These are phyloP conservation scores for Simplicillium aogashimaense DNA, from an alignment of 2,329 filamentous ascomycete species.

Conservation along the genomic window DNA sequence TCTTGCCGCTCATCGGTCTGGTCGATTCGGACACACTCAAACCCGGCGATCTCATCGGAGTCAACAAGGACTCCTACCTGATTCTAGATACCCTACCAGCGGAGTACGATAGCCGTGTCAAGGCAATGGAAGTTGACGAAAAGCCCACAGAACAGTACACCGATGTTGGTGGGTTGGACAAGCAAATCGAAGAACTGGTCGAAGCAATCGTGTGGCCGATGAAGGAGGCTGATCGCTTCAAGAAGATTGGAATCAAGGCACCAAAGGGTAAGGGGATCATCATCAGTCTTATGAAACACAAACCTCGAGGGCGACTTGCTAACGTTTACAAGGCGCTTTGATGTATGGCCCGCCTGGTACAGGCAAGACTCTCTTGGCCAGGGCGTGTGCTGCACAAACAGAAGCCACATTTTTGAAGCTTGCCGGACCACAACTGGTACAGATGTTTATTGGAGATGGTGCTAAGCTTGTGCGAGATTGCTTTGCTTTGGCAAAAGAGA, in stretches of 20 bases:
- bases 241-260: constrained; percentile 99
- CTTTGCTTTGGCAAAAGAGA: constrained; percentile 96
- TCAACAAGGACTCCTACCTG: constrained; percentile 98
- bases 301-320: constrained; percentile 41
- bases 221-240: constrained; percentile 98
- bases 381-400: constrained; percentile 94
- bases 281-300: constrained; percentile 87
- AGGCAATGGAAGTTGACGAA: constrained; percentile 99
- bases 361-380: constrained; percentile 82
- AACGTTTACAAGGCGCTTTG: constrained; percentile 58
- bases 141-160: constrained; percentile 99
- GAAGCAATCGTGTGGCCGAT: constrained; percentile 99
- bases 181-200: constrained; percentile 97
- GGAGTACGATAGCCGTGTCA: constrained; percentile 97
- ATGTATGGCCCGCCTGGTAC: constrained; percentile 96
- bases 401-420: constrained; percentile 98
- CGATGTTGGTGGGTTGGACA: constrained; percentile 93
- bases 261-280: constrained; percentile 77
- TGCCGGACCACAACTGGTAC: constrained; percentile 91
- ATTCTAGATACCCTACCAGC: constrained; percentile 93
- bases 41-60: constrained; percentile 91
- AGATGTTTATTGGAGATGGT: constrained; percentile 99
- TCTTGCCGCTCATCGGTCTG: constrained; percentile 90
- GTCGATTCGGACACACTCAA: constrained; percentile 94
- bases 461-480: constrained; percentile 96